Percentiles rank a stretch among this genome's conserved stretches.
Evolutionary conservation across 148 eudicot genomes (phyloP).

Genomic region (Spergularia marina): DNA sequence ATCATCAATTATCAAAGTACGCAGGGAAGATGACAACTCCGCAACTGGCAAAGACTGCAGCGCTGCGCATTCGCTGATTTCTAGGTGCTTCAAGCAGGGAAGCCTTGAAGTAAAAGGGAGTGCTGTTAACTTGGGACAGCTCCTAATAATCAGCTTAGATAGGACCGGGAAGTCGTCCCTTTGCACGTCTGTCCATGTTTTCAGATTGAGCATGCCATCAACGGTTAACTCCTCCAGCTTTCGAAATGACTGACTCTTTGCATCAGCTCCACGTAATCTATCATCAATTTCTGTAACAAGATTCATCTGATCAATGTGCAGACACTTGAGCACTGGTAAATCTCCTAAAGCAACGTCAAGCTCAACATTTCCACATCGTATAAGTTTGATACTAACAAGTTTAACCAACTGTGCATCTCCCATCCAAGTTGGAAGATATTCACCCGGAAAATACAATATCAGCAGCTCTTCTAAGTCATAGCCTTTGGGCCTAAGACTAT

Average conservation of each 20-base stretch:
- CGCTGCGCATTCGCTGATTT: background rate
- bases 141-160: background rate
- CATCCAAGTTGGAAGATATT: background rate
- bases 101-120: background rate
- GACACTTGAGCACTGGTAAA: slow-evolving; percentile 5
- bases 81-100: background rate
- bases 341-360: background rate
- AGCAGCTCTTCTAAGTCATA: background rate
- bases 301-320: slow-evolving; percentile 7
- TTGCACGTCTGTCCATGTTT: background rate
- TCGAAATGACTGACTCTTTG: background rate
- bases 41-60: background rate
- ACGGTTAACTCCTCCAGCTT: background rate
- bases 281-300: background rate
- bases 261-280: no score
- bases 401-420: background rate
- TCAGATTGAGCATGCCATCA: background rate
- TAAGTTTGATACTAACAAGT: background rate
- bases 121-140: background rate
- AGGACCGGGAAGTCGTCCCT: background rate
- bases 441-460: background rate
- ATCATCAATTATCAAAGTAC: background rate
- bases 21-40: background rate
- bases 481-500: background rate
- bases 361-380: background rate